Evolutionary conservation across 352 stramenopile species (phyloP), one percentile per base, ranked within the genome.

Genomic region (Phytophthora europaea): DNA sequence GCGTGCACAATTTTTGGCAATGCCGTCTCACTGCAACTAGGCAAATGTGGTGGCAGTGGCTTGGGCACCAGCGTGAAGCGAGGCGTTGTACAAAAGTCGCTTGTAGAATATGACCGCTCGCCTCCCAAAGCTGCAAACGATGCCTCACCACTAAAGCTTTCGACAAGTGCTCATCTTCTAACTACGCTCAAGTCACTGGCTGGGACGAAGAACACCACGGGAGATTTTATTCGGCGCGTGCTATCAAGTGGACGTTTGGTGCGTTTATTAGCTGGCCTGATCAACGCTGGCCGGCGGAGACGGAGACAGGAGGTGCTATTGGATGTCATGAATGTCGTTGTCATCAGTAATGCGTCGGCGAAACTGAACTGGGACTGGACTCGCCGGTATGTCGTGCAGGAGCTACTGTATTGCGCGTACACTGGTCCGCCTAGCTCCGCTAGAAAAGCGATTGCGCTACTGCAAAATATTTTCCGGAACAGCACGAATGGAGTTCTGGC

Each of bases 401-500:
- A 90, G 31, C 61, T 90, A 23, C 63, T 90, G 18, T 51, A 69
- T 26, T 88, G 73, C 10, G 81, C 80, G 9, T 89, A 90, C 58
- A 72, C 33, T 5, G 64, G 59, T 2, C 64, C 70, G 22, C 50
- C 69, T 0, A 70, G 52, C 7, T 69, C 65, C 31, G 67, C 64
- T 18, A 78, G 40, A 51, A 81, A 61, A 59, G 71, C 74, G 28
- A 65, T 79, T 12, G 59, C 58, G 3, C 58, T 89, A 55, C 38
- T 90, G 23, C 77, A 88, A 15, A 75, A 60, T 4, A 76, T 91
- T 15, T 70, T 66, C 48, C 61, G 62, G 51, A 45, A 64, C n/a
- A 65, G 51, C 18, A 52, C 48, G 3, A 68, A 66, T 54, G 40
- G 40, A 33, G 61, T 71, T 54, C 52, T 55, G 9, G 59, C 67